These are phyloP conservation scores for Entophlyctis luteolus DNA, from an alignment of 192 early-diverging fungal genomes.

Conservation along the genomic window DNA sequence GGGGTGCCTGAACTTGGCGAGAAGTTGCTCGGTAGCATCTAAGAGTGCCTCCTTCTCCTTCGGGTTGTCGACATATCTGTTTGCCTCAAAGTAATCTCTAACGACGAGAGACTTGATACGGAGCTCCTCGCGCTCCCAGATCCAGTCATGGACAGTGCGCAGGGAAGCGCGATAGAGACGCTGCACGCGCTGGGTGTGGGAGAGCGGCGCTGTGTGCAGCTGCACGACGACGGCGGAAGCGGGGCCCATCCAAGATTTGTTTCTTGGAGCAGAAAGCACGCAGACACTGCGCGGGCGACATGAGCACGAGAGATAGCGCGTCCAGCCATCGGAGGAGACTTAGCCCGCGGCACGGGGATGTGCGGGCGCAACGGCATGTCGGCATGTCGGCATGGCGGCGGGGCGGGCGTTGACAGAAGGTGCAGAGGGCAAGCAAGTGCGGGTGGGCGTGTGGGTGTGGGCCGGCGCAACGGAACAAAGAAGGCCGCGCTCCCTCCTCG, in stretches of 20 bases:
- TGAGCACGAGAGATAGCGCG: background rate
- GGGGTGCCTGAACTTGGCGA: slow-evolving; percentile 72
- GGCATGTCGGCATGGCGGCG: too few species aligned
- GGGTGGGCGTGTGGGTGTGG: too few species aligned
- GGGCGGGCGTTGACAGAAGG: too few species aligned
- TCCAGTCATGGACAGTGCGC: slow-evolving; percentile 81
- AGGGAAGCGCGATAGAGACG: slow-evolving; percentile 83
- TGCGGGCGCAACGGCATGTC: too few species aligned
- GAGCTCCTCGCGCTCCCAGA: slow-evolving; percentile 72
- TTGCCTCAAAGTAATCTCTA: slow-evolving; percentile 78
- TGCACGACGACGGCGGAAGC: background rate
- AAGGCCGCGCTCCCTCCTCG: too few species aligned
- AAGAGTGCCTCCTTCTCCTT: slow-evolving; percentile 67
- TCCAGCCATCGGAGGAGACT: slow-evolving; percentile 4
- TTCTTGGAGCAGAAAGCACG: background rate
- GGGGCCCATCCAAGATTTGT: background rate
- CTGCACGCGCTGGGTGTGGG: slow-evolving; percentile 46
- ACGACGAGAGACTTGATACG: slow-evolving; percentile 81
- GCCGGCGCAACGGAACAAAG: too few species aligned
- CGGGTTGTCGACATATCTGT: slow-evolving; percentile 67
- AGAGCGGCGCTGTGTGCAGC: background rate
- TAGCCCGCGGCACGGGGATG: too few species aligned
- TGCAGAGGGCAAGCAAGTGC: too few species aligned
- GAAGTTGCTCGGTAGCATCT: slow-evolving; percentile 66
- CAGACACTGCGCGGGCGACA: background rate